Base-by-base conservation (phyloP, 2,329 filamentous ascomycete species). In the Paecilomyces sp. region DNA sequence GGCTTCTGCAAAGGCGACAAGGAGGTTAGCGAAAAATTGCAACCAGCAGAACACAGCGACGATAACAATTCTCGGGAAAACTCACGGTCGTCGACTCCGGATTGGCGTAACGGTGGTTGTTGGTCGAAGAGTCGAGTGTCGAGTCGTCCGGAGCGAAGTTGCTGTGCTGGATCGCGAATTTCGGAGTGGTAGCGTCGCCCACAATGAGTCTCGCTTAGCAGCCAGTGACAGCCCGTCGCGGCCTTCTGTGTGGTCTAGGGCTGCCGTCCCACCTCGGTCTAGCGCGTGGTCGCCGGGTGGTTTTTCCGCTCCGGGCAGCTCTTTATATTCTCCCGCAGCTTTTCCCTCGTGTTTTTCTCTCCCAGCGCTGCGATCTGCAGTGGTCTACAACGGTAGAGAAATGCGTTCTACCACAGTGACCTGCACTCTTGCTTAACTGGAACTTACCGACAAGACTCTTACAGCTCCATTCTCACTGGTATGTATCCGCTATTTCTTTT, bases 1-100 rank as follows among this genome's bases (percentile, higher is more conserved):
- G 80, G 78, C 81, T 79, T 80, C 82, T 86, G 75, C 64, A 71
- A 66, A 64, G 56, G 53, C 22, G 52, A 57, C 50, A 57, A 34
- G 31, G 36, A 54, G 50, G 58, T 62, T 58, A 62, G 61, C 55
- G 55, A 8, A 55, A 22, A 22, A 18, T 54, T 55, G 28, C 28
- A 58, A 41, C 22, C 33, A 41, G 28, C 25, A 56, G 60, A 50
- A 64, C 54, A 47, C 57, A 59, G 34, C 28, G 36, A 11, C 50
- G 30, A 53, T n/a, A n/a, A 31, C 33, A 51, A 54, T 51, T 9
- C 63, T 59, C 55, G 59, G 58, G 62, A 18, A 58, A 60, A 75
- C 74, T 76, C 73, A 76, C 74, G 73, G 72, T 74, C 74, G 73
- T 75, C 72, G 69, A 69, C 68, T 70, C 69, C 71, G 66, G 66